Evolutionary conservation across 2,329 filamentous ascomycete species (phyloP).

Genomic region (Mycosphaerella arachidis): DNA sequence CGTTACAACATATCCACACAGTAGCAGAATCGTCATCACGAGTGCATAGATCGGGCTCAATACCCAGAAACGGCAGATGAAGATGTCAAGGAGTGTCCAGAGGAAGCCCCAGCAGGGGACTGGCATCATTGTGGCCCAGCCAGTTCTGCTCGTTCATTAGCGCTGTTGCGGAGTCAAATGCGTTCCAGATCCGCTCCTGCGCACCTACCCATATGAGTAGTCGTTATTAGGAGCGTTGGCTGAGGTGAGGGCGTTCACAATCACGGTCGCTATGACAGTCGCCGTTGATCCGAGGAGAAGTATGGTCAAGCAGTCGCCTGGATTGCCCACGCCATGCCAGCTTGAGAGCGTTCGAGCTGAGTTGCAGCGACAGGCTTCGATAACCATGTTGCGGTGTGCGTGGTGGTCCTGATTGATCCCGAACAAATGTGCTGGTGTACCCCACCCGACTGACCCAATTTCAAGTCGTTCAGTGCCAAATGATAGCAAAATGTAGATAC

Average conservation of each 20-base stretch:
- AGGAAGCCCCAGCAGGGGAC: neutral
- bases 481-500: too few relatives aligned
- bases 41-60: neutral
- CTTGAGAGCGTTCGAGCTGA: too few relatives aligned
- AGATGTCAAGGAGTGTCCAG: neutral
- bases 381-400: too few relatives aligned
- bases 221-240: neutral
- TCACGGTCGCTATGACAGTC: neutral
- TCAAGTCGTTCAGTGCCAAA: too few relatives aligned
- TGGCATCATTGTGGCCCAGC: neutral
- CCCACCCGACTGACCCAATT: too few relatives aligned
- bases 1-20: neutral
- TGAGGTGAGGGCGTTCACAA: neutral
- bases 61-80: neutral
- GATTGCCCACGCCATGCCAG: neutral
- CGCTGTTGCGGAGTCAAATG: neutral
- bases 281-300: neutral
- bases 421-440: too few relatives aligned
- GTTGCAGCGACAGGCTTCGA: too few relatives aligned
- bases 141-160: neutral
- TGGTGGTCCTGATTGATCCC: too few relatives aligned
- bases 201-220: neutral
- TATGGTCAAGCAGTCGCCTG: neutral
- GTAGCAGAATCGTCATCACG: neutral
- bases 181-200: neutral